Base-by-base conservation (phyloP, 1,284 basidiomycete species). In the Rhodotorula sp. region DNA sequence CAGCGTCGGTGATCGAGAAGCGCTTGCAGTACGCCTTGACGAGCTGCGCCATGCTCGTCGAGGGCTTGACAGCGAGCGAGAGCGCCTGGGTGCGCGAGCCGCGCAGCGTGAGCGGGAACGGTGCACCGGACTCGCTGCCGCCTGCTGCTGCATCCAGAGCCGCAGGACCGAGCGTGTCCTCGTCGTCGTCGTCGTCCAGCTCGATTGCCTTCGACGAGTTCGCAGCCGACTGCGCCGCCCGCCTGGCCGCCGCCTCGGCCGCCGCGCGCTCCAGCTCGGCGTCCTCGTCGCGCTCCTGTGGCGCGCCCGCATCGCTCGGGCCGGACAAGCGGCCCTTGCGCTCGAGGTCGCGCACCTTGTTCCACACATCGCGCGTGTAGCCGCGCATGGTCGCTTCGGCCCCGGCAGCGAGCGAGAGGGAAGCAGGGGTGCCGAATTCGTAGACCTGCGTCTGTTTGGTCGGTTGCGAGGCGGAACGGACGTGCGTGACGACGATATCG, bases 41-140 rank as follows among this genome's bases (percentile, higher is more conserved):
- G 25, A 75, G 64, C 21, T 65, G 58, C 19, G 64, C 25, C 27
- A 71, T 41, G 17, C 54, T 62, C 12, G 64, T 70, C 25, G 68
- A 41, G 1, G 21, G 54, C 59, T 73, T 70, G 54, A 71, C 71
- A 8, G 71, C 71, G 48, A 75, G 49, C 19, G 66, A 54, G 45
- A 75, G 45, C 13, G 68, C 64, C 7, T 61, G 44, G 17, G 59
- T 71, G 16, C 58, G 61, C 10, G 61, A 61, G 7, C 71, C 68
- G 46, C 74, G 58, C 8, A 75, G n/a, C 19, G 71, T 73, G 34
- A 75, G 54, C 9, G 64, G 68, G 61, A 75, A 68, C 23, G 61
- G 46, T 23, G 21, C 62, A 17, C 19, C 25, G 53, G 63, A 56
- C 12, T 46, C 44, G 17, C 44, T 52, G 25, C n/a, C 27, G 17